A percentile compares a stretch with the other conserved stretches of the same genome.
Conservation (phyloP, 192 early-diverging fungal genomes). For the Podila horticola region DNA sequence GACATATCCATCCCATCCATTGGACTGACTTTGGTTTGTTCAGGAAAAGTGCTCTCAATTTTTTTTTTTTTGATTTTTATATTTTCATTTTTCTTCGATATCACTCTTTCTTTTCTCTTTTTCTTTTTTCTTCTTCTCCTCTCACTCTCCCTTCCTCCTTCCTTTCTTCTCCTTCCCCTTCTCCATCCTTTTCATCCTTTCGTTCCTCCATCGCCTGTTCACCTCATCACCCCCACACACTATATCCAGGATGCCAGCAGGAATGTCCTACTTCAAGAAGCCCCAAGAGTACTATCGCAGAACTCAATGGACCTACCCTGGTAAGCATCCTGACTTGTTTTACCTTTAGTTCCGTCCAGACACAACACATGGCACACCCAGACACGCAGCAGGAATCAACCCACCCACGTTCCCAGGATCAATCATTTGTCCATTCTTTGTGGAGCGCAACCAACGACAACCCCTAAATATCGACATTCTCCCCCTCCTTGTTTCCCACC, state of each 20-base stretch:
- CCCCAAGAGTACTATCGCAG: slow-evolving; percentile 38
- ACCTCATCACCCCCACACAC: neutral
- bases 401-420: too few species aligned
- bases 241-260: neutral
- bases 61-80: neutral
- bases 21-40: too few species aligned
- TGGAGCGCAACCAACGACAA: too few species aligned
- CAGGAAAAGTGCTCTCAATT: neutral
- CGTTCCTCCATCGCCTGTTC: neutral
- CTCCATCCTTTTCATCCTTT: neutral
- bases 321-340: slow-evolving; percentile 8
- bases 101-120: neutral
- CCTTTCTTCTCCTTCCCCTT: neutral
- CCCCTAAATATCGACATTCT: too few species aligned
- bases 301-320: slow-evolving; percentile 43
- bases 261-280: slow-evolving; percentile 9
- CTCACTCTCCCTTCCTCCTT: neutral
- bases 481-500: too few species aligned
- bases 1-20: neutral
- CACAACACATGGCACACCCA: too few species aligned
- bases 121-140: neutral
- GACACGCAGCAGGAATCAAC: too few species aligned
- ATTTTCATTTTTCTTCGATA: neutral
- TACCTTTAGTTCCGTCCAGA: neutral
- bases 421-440: too few species aligned